A percentile compares a stretch with the other conserved stretches of the same genome.
These are phyloP conservation scores for Scutellaria barbata DNA, from an alignment of 257 asterid genomes.

Conservation along the genomic window DNA sequence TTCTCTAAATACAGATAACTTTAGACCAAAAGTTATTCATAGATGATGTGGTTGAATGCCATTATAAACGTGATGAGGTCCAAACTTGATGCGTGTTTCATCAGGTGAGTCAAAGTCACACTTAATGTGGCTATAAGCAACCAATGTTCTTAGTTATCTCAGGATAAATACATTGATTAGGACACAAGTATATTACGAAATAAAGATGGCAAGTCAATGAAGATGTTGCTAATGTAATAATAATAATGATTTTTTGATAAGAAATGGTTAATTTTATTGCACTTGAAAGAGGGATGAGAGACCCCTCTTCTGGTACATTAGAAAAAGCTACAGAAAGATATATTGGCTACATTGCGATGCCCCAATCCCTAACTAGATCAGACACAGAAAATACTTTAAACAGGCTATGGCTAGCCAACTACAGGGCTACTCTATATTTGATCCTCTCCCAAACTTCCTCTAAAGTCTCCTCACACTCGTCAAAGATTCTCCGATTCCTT, in stretches of 20 bases:
- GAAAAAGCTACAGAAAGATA: too few species aligned
- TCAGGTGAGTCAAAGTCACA: not conserved
- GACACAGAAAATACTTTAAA: too few species aligned
- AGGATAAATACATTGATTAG: conserved; percentile 6
- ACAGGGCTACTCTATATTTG: not conserved
- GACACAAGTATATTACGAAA: not conserved
- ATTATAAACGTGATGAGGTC: not conserved
- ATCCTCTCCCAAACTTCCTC: not conserved
- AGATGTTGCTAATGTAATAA: not conserved
- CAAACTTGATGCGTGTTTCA: conserved; percentile 1
- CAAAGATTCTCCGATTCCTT: not conserved
- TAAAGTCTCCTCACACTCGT: not conserved
- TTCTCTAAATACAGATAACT: not conserved
- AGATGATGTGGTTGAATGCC: conserved; percentile 6
- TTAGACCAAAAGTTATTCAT: not conserved
- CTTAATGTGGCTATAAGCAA: conserved; percentile 4
- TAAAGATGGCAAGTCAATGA: not conserved
- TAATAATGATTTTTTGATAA: too few species aligned
- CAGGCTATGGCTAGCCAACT: too few species aligned
- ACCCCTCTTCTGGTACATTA: too few species aligned
- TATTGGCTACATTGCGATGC: too few species aligned
- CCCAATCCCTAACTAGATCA: too few species aligned
- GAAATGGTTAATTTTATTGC: too few species aligned
- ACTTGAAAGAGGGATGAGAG: too few species aligned
- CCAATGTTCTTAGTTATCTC: not conserved